These are phyloP conservation scores for Ophiorrhiza pumila DNA, from an alignment of 257 asterid genomes.

Conservation along the genomic window DNA sequence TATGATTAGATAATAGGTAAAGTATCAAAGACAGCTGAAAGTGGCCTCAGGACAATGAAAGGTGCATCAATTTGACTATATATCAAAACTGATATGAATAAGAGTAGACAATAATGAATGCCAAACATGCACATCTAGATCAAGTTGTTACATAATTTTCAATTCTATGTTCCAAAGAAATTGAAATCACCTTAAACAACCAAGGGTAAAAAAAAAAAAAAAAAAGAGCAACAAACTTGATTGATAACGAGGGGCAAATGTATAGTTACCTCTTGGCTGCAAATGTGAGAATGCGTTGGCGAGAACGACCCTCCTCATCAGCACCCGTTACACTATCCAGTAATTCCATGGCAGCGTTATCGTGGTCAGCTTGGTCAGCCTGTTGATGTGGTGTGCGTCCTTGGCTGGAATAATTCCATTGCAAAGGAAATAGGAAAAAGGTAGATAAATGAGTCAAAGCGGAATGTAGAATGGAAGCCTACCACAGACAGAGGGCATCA, in stretches of 20 bases:
- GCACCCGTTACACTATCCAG: conserved; percentile 81
- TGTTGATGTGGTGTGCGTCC: conserved; percentile 57
- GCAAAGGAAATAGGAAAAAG: conserved; percentile 17
- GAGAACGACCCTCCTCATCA: conserved; percentile 97
- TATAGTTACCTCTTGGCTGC: conserved; percentile 85
- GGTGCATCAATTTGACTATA: not conserved
- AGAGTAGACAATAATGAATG: not conserved
- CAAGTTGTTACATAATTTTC: no score
- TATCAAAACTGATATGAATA: not conserved
- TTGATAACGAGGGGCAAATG: not conserved
- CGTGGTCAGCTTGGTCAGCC: conserved; percentile 61
- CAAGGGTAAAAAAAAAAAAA: not conserved
- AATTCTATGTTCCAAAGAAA: not conserved
- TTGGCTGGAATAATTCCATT: conserved; percentile 45
- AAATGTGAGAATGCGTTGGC: conserved; percentile 89
- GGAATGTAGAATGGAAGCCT: not conserved
- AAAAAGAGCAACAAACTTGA: not conserved
- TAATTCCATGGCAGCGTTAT: conserved; percentile 91
- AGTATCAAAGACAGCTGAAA: not conserved
- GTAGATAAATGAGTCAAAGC: conserved; percentile 15
- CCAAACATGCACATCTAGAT: not conserved
- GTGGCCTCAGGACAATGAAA: no score
- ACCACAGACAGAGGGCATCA: not conserved
- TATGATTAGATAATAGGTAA: not conserved
- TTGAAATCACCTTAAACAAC: not conserved